Base-by-base conservation (phyloP, 441 rosid species). In the Adansonia madagascariensis region DNA sequence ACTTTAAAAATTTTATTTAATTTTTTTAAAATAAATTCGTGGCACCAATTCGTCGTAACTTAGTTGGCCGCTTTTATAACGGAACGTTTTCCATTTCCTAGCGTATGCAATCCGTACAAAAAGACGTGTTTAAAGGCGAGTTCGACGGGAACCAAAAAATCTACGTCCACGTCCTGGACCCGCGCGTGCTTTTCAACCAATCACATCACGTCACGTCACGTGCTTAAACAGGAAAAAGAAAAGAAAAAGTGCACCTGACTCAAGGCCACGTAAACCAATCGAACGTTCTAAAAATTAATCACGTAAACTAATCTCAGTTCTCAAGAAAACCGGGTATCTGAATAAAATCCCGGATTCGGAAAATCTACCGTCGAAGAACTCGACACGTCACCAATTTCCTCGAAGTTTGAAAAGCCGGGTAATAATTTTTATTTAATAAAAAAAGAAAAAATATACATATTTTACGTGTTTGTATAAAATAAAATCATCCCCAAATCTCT, bases 401-500 rank as follows among this genome's bases (percentile, higher is more conserved):
- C 17, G 15, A 14, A 4, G 55, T 12, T 35, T 50, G 6, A 50
- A 50, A 50, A 11, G 55, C 55, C 55, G 4, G 55, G n/a, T 11
- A 6, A 41, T 60, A 56, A 11, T 1, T 66, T 66, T 66, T 43
- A 2, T 50, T 3, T 0, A 17, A 66, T n/a, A 9, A 8, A 27
- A 27, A 31, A 14, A 3, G 4, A 20, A 59, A 59, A 20, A 18
- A 8, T 60, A 60, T 35, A 60, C 3, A 35, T 35, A 35, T 35
- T 35, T 35, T 35, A 35, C 39, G 39, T 35, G 39, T 35, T 35
- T 35, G 39, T 35, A 35, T 64, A n/a, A 64, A 66, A 64, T n/a
- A 62, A 61, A 59, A 59, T 59, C 64, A 59, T n/a, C 80, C 83
- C 80, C 62, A 74, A 79, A 67, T 72, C 78, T 63, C 76, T 17